phyloP scores from a whole-genome alignment of 805 yeast species.

The Saturnispora kantuleensis region DNA sequence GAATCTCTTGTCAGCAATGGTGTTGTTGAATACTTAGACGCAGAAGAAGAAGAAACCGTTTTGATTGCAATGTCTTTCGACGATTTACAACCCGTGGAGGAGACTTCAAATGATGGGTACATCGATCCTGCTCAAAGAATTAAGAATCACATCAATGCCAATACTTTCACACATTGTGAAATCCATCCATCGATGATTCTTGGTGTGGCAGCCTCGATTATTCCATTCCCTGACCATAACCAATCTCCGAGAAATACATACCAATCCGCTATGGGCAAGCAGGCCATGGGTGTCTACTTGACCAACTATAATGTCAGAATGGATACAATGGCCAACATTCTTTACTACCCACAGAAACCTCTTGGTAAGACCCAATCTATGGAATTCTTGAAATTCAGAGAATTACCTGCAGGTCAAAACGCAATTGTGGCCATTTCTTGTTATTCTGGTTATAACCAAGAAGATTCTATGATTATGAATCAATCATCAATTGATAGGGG shows the following conservation, averaged over 20 bases:
- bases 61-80: slow-evolving; percentile 99
- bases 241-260: slow-evolving; percentile 99
- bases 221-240: slow-evolving; percentile 99
- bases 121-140: slow-evolving; percentile 78
- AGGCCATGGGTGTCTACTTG: slow-evolving; percentile 98
- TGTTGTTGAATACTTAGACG: slow-evolving; percentile 92
- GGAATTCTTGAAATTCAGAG: slow-evolving; percentile 96
- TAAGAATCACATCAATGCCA: slow-evolving; percentile 43
- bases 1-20: slow-evolving; percentile 73
- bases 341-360: slow-evolving; percentile 97
- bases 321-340: slow-evolving; percentile 99
- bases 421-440: slow-evolving; percentile 97
- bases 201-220: slow-evolving; percentile 97
- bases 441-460: slow-evolving; percentile 98
- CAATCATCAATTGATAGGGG: slow-evolving; percentile 97
- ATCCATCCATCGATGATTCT: slow-evolving; percentile 98
- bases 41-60: slow-evolving; percentile 97
- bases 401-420: slow-evolving; percentile 97
- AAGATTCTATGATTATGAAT: slow-evolving; percentile 99
- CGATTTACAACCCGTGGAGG: slow-evolving; percentile 60
- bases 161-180: slow-evolving; percentile 96
- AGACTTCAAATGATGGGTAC: slow-evolving; percentile 28
- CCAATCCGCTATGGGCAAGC: slow-evolving; percentile 99
- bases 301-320: slow-evolving; percentile 93
- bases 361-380: slow-evolving; percentile 95